Base-by-base conservation (phyloP, 306 rosid genomes). In the Ormosia semicastrata region DNA sequence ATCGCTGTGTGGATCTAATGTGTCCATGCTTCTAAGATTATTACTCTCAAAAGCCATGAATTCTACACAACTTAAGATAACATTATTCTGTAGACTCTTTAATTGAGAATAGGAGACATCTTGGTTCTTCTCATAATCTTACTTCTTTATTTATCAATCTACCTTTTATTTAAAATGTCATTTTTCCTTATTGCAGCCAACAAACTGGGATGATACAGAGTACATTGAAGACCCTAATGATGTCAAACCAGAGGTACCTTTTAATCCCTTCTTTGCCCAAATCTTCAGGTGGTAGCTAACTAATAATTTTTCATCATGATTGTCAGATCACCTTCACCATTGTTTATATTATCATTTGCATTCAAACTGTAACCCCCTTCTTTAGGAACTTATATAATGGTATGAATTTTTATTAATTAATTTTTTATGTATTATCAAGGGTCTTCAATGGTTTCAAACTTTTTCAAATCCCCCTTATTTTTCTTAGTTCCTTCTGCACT, bases 141-240 rank as follows among this genome's bases (percentile, higher is more conserved):
- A 7, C 39, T 68, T 72, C 66, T 40, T 70, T 56, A 41, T 76
- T 34, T 17, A 29, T 73, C 73, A 17, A 63, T n/a, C 44, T 18
- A 8, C 36, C 29, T 75, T 57, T 62, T 71, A 63, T 75, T 50
- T 66, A 12, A 65, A 63, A 32, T 24, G 15, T 24, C 34, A 78
- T 41, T 66, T 73, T 67, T 18, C 53, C 24, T 73, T 62, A 32
- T 71, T 58, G 63, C 87, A 95, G 98, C 98, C 98, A 62, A 90
- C 93, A 9, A 91, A 95, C 80, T 95, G 98, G 98, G 98, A 95
- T 52, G 95, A 90, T 24, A 90, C 89, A 85, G 98, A 95, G 79
- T 93, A 93, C 86, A 95, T 95, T 49, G 95, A 93, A 12, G 93
- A 94, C 66, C 95, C 95, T 68, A 81, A 91, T 66, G 88, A 77